Percentiles rank a stretch among this genome's conserved stretches.
Evolutionary conservation across 306 rosid genomes (phyloP).

Genomic region (Luffa acutangula): DNA sequence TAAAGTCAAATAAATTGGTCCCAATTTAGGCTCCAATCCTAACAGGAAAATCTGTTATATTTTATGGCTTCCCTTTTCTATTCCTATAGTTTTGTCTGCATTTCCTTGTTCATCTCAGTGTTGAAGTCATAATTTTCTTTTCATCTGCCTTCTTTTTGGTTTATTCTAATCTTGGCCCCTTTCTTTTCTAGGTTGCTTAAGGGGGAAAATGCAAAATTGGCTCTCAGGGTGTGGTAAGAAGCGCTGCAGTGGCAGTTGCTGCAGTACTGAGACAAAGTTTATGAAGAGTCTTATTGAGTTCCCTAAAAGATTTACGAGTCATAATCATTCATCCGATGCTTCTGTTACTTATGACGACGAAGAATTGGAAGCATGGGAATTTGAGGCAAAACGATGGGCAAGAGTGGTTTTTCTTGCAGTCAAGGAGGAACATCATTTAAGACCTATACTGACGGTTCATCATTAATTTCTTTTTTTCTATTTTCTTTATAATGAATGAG

Average conservation of each 20-base stretch:
- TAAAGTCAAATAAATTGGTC: too few relatives aligned
- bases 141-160: neutral
- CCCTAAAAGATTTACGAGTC: constrained; percentile 44
- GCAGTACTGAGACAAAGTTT: constrained; percentile 33
- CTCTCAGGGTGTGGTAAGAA: constrained; percentile 58
- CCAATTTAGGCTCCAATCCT: too few relatives aligned
- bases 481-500: neutral
- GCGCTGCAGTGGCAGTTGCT: constrained; percentile 41
- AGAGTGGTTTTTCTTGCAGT: constrained; percentile 65
- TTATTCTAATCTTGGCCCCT: constrained; percentile 17
- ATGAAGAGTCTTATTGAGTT: constrained; percentile 54
- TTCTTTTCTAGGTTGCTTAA: constrained; percentile 48
- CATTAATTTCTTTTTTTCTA: constrained; percentile 10
- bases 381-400: constrained; percentile 81
- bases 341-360: constrained; percentile 56
- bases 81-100: neutral
- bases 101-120: neutral
- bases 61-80: neutral
- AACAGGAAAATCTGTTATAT: too few relatives aligned
- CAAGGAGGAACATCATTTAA: constrained; percentile 46
- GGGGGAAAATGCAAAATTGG: constrained; percentile 57
- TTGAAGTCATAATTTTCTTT: neutral
- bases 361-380: constrained; percentile 77
- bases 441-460: constrained; percentile 50
- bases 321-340: constrained; percentile 18